Conservation (phyloP, 495 filamentous ascomycete genomes). For the Aspergillus sclerotiicarbonarius region DNA sequence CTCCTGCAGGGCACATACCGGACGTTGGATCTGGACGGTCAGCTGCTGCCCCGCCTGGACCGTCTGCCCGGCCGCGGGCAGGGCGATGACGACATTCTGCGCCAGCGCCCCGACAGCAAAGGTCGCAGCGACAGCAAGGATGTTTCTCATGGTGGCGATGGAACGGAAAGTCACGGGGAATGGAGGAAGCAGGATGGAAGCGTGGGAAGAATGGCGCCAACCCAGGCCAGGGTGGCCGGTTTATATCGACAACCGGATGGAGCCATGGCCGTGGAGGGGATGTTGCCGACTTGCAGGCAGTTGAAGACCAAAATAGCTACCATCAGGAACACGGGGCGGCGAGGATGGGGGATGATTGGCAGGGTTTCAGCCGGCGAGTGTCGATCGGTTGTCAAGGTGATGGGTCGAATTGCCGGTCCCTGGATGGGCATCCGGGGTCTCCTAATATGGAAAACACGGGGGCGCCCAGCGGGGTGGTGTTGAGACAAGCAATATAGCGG, state of each 20-base stretch:
- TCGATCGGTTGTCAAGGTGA: not conserved
- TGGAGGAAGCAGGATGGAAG: not conserved
- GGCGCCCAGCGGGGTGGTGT: not conserved
- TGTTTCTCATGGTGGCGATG: conserved; percentile 25
- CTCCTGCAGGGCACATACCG: conserved; percentile 19
- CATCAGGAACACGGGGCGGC: not conserved
- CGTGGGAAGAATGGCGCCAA: no score
- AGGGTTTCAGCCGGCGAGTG: not conserved
- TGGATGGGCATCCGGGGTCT: no score
- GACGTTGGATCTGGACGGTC: conserved; percentile 33
- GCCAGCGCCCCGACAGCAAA: conserved; percentile 52
- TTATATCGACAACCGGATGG: not conserved
- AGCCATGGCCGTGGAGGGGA: not conserved
- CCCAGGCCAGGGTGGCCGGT: not conserved
- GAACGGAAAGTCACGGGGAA: not conserved
- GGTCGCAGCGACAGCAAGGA: conserved; percentile 21
- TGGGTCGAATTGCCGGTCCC: not conserved
- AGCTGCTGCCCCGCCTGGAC: conserved; percentile 22
- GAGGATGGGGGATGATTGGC: not conserved
- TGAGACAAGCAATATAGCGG: not conserved
- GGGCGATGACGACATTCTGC: conserved; percentile 63
- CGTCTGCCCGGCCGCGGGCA: conserved; percentile 45
- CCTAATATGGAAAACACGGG: not conserved
- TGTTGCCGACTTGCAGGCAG: no score
- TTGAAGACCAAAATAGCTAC: not conserved